phyloP scores from a whole-genome alignment of 768 basidiomycete species.

The Symmetrospora coprosmae region DNA sequence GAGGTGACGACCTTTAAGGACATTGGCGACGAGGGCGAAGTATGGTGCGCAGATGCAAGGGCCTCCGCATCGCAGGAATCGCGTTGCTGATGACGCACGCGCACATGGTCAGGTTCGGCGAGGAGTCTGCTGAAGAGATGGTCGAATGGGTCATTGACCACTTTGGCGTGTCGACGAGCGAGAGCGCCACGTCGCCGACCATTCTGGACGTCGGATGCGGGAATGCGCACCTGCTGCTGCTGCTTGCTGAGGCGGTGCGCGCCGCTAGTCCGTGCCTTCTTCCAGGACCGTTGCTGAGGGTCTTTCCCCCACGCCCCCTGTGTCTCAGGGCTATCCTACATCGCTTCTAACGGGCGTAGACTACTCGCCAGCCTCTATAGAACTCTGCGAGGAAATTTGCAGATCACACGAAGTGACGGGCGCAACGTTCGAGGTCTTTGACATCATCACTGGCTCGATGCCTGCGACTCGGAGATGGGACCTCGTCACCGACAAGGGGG shows the following conservation, averaged over 20 bases:
- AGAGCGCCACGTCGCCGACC: slow-evolving; percentile 23
- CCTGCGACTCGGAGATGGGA: slow-evolving; percentile 36
- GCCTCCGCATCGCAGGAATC: neutral
- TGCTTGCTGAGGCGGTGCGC: slow-evolving; percentile 25
- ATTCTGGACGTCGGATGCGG: slow-evolving; percentile 37
- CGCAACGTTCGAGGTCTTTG: slow-evolving; percentile 21
- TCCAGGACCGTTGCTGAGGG: too few relatives aligned
- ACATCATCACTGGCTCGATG: slow-evolving; percentile 30
- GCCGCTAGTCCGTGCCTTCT: too few relatives aligned
- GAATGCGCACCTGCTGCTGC: slow-evolving; percentile 33
- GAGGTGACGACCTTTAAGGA: slow-evolving; percentile 39
- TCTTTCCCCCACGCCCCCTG: too few relatives aligned
- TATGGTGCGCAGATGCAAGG: slow-evolving; percentile 34
- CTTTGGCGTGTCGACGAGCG: slow-evolving; percentile 30
- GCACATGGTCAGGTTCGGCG: slow-evolving; percentile 38
- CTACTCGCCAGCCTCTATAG: slow-evolving; percentile 37
- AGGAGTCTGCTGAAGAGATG: slow-evolving; percentile 39
- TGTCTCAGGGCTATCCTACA: slow-evolving; percentile 28
- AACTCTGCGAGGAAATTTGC: slow-evolving; percentile 34
- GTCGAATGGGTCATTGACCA: slow-evolving; percentile 38
- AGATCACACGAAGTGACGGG: slow-evolving; percentile 20
- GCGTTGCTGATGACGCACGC: neutral
- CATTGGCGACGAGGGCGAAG: slow-evolving; percentile 41
- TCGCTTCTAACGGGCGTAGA: slow-evolving; percentile 38
- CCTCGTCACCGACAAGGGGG: slow-evolving; percentile 39